Percentiles rank a stretch among this genome's conserved stretches.
These are phyloP conservation scores for Fusarium solani-melongenae DNA, from an alignment of 2,329 filamentous ascomycete genomes.

Conservation along the genomic window DNA sequence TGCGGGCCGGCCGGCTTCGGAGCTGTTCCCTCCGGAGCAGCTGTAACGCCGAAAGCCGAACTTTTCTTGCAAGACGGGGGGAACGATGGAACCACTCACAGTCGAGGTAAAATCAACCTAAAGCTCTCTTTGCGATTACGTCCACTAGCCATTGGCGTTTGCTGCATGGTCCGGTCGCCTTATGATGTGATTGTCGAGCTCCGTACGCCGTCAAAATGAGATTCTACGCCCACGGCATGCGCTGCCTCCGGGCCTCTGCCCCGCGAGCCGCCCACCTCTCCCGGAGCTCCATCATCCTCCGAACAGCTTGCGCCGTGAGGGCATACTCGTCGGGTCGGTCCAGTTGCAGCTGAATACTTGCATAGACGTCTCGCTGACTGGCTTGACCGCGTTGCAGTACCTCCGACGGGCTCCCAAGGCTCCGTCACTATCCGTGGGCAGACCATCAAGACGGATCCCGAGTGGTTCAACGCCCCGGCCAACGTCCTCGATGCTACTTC, in stretches of 20 bases:
- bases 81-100: constrained; percentile 6
- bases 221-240: constrained; percentile 39
- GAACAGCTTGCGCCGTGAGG: constrained; percentile 37
- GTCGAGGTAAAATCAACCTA: not conserved
- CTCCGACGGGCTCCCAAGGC: constrained; percentile 39
- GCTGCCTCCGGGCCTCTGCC: constrained; percentile 43
- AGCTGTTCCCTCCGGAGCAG: constrained; percentile 15
- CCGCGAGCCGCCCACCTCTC: constrained; percentile 37
- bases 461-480: constrained; percentile 85
- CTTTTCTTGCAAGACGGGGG: constrained; percentile 10
- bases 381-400: constrained; percentile 26
- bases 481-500: constrained; percentile 80
- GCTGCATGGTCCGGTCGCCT: constrained; percentile 9
- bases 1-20: constrained; percentile 1
- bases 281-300: constrained; percentile 38
- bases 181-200: constrained; percentile 36
- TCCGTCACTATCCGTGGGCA: constrained; percentile 70
- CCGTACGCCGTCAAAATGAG: constrained; percentile 35
- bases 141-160: constrained; percentile 22
- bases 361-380: constrained; percentile 35
- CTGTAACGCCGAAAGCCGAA: constrained; percentile 35
- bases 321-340: constrained; percentile 43
- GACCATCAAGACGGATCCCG: constrained; percentile 67
- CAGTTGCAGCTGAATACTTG: constrained; percentile 12
- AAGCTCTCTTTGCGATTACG: not conserved